A percentile compares a stretch with the other conserved stretches of the same genome.
Conservation (phyloP, 2,329 filamentous ascomycete genomes). For the Fusarium compactum region DNA sequence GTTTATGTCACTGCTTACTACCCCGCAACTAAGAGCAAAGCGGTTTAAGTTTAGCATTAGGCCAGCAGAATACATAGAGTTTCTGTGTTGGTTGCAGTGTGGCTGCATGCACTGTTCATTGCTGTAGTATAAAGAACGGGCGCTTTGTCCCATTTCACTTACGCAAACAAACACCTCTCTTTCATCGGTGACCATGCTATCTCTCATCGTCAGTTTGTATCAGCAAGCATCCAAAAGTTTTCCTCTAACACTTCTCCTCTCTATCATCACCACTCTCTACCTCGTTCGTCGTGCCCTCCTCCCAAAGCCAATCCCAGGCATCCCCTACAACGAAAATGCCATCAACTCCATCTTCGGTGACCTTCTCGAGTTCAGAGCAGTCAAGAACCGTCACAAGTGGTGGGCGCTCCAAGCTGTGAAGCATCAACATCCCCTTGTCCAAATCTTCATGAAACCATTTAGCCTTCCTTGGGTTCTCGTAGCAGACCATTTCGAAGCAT, state of each 20-base stretch:
- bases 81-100: neutral
- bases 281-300: neutral
- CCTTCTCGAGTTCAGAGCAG: constrained; percentile 14
- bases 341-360: constrained; percentile 32
- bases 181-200: neutral
- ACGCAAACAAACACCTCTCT: neutral
- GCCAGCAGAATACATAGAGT: neutral
- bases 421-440: constrained; percentile 26
- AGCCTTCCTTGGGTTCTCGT: constrained; percentile 28
- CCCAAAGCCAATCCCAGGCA: constrained; percentile 32
- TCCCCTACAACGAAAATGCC: constrained; percentile 31
- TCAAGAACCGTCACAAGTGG: constrained; percentile 21
- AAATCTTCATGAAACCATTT: constrained; percentile 36
- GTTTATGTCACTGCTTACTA: neutral
- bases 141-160: too few species aligned
- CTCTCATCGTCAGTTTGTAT: neutral
- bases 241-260: neutral
- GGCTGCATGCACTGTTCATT: neutral
- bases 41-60: neutral
- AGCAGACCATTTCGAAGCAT: constrained; percentile 31
- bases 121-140: neutral
- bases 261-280: neutral
- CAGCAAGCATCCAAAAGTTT: neutral
- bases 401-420: constrained; percentile 17
- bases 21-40: neutral